Base-by-base conservation (phyloP, 1,284 basidiomycete genomes). In the Malassezia sp. region DNA sequence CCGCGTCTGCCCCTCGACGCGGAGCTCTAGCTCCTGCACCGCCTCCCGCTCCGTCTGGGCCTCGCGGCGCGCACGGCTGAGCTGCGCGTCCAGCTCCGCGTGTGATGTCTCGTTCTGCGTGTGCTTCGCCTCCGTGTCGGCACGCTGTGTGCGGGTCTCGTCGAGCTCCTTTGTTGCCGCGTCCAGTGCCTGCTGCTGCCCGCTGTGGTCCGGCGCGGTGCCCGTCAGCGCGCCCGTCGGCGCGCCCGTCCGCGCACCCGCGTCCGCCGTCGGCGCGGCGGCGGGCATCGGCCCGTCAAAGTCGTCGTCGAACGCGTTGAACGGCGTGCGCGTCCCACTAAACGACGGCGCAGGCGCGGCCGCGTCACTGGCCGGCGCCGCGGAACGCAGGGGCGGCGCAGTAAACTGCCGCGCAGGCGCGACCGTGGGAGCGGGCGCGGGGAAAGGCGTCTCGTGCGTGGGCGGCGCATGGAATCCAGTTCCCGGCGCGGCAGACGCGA, bases 1-100 rank as follows among this genome's bases (percentile, higher is more conserved):
- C 3, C 76, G 75, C 2, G 75, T 76, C 73, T 95, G 89, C n/a
- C 77, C 75, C 0, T 76, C 72, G 40, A 80, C 79, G 4, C 86
- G 79, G 35, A 83, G 79, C 49, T 81, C 80, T 14, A 97, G 77
- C 8, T 81, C 78, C 15, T 78, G 73, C 24, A 96, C 77, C 7
- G 84, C 72, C 42, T 78, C 80, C 10, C 78, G 80, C 73, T 97
- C 93, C 0, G 80, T 81, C 66, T 91, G 87, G 61, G 86, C 86
- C 7, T 85, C 79, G 12, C 80, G 80, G 59, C 73, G 67, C 1
- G 76, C 74, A n/a, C 54, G 52, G 15, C 56, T 45, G 3, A 70
- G 57, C n/a, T 66, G 63, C 6, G 61, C 53, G 42, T 64, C 60
- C 46, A 70, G 55, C 45, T 70, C 67, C 20, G 52, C 52, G 34